These are phyloP conservation scores for Stachybotrys chlorohalonatus DNA, from an alignment of 2,329 filamentous ascomycete species.

Conservation along the genomic window DNA sequence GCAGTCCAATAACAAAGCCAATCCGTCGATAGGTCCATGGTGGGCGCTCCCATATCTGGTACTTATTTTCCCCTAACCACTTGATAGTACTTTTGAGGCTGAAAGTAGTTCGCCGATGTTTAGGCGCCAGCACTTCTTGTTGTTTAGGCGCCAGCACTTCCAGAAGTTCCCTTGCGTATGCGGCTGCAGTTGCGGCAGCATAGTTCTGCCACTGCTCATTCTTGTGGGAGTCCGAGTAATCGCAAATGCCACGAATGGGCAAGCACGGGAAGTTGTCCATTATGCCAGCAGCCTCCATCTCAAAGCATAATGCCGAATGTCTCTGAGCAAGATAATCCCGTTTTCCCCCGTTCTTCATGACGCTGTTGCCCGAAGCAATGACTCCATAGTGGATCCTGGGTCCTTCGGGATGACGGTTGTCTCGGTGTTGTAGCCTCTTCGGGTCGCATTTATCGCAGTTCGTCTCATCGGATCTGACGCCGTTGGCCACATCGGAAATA, in stretches of 20 bases:
- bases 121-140: no score
- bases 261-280: constrained; percentile 15
- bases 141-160: background rate
- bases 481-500: background rate
- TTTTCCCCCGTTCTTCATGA: constrained; percentile 1
- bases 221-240: constrained; percentile 26
- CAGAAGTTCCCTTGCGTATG: constrained; percentile 6
- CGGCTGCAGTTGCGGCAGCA: constrained; percentile 21
- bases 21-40: no score
- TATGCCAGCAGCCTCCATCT: constrained; percentile 17
- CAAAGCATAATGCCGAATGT: constrained; percentile 9
- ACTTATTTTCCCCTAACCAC: no score
- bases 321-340: background rate
- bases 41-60: no score
- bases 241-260: constrained; percentile 24
- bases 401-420: background rate
- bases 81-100: no score
- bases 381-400: constrained; percentile 3
- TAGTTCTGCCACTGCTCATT: constrained; percentile 20
- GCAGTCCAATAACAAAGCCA: no score
- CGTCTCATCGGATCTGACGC: background rate
- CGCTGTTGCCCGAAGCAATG: constrained; percentile 6
- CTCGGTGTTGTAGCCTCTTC: background rate
- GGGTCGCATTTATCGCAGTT: background rate
- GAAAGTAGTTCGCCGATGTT: no score